Evolutionary conservation across 2,329 filamentous ascomycete genomes (phyloP).

Genomic region (Trichoderma atrobrunneum): DNA sequence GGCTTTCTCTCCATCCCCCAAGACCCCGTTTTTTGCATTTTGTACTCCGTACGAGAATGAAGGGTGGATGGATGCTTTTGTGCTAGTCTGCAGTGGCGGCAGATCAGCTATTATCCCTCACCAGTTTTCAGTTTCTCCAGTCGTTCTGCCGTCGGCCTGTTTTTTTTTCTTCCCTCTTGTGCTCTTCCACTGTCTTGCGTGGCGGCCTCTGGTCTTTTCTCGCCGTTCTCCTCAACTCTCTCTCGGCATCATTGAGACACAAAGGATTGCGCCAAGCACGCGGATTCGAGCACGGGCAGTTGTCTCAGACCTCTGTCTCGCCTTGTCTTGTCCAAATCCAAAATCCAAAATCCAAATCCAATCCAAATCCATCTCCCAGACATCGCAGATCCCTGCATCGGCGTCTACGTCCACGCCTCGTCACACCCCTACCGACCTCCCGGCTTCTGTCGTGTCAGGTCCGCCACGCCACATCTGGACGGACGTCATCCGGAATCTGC

Average conservation of each 20-base stretch:
- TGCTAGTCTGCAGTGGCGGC: conserved; percentile 17
- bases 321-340: background rate
- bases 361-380: background rate
- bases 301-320: background rate
- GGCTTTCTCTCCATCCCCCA: background rate
- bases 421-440: conserved; percentile 15
- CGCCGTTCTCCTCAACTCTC: background rate
- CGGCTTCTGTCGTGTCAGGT: conserved; percentile 20
- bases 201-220: background rate
- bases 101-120: conserved; percentile 17
- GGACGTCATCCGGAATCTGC: conserved; percentile 27
- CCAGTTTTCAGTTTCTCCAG: background rate
- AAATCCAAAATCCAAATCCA: background rate
- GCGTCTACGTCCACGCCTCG: conserved; percentile 11
- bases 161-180: background rate
- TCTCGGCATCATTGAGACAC: background rate
- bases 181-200: background rate
- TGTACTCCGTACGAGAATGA: conserved; percentile 11
- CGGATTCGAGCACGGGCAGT: background rate
- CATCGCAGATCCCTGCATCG: conserved; percentile 17
- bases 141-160: background rate
- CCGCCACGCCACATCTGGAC: conserved; percentile 22
- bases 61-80: conserved; percentile 1
- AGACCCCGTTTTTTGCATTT: background rate
- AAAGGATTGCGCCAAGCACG: background rate